These are phyloP conservation scores for Ascochyta viciae-villosae DNA, from an alignment of 2,329 filamentous ascomycete species.

Conservation along the genomic window DNA sequence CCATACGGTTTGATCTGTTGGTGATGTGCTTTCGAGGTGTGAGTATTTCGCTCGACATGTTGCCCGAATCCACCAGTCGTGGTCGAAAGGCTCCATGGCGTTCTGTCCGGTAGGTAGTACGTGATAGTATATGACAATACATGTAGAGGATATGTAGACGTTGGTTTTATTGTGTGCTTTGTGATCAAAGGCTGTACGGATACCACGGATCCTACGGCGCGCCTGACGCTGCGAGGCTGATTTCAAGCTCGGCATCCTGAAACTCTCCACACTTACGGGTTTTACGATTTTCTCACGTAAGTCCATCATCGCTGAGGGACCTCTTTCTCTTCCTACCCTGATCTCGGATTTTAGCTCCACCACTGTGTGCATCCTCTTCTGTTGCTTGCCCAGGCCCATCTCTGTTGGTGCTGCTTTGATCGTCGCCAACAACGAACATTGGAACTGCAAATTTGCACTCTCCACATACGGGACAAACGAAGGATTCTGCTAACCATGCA, in stretches of 20 bases:
- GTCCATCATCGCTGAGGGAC: background rate
- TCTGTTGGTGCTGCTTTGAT: background rate
- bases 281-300: background rate
- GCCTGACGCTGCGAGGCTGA: too few relatives aligned
- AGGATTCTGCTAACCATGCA: slow-evolving; percentile 21
- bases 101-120: background rate
- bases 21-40: background rate
- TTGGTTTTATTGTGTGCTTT: background rate
- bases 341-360: background rate
- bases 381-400: too few relatives aligned
- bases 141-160: background rate
- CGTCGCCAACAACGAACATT: too few relatives aligned
- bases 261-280: background rate
- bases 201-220: too few relatives aligned
- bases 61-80: background rate
- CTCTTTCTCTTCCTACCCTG: background rate
- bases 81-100: background rate
- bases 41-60: background rate
- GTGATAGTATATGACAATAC: background rate
- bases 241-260: background rate
- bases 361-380: background rate
- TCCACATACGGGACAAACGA: slow-evolving; percentile 19
- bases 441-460: background rate
- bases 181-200: too few relatives aligned
- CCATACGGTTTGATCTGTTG: background rate